phyloP scores from a whole-genome alignment of 2,329 filamentous ascomycete genomes.

The Neofusicoccum umdonicola region DNA sequence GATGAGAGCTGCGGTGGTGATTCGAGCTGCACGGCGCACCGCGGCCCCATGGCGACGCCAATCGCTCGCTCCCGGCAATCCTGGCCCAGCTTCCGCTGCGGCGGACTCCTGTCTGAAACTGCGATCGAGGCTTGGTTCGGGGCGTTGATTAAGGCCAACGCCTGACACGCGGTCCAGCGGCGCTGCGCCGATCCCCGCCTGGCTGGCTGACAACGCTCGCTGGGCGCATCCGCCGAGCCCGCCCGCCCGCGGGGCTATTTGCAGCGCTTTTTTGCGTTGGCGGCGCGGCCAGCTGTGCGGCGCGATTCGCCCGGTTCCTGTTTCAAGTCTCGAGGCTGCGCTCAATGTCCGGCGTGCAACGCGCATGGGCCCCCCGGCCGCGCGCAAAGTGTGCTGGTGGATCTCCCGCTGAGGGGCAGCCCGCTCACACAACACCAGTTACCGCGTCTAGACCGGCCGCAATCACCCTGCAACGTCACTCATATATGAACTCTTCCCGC shows the following conservation, averaged over 20 bases:
- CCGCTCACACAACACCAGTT: slow-evolving; percentile 1
- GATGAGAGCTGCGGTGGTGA: background rate
- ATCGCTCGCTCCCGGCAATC: slow-evolving; percentile 11
- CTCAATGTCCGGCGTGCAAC: slow-evolving; percentile 10
- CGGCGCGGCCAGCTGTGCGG: background rate
- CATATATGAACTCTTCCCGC: slow-evolving; percentile 2
- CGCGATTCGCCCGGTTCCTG: background rate
- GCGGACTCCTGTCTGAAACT: slow-evolving; percentile 13
- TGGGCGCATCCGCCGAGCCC: background rate
- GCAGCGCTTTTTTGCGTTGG: background rate
- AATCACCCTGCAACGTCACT: slow-evolving; percentile 13
- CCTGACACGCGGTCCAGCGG: background rate
- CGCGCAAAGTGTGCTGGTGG: background rate
- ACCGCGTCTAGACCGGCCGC: slow-evolving; percentile 1
- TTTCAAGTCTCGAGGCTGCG: slow-evolving; percentile 5
- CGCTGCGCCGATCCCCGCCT: background rate
- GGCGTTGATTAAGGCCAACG: slow-evolving; percentile 3
- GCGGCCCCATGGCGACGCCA: background rate
- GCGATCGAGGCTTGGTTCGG: slow-evolving; percentile 9
- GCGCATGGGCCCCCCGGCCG: background rate
- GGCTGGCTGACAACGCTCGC: background rate
- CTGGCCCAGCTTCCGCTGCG: slow-evolving; percentile 13
- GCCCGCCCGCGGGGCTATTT: too few relatives aligned
- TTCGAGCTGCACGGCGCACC: slow-evolving; percentile 5
- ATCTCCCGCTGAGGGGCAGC: slow-evolving; percentile 14